A percentile compares a stretch with the other conserved stretches of the same genome.
phyloP scores from a whole-genome alignment of 148 eudicot genomes.

The Vaccinium myrtillus region DNA sequence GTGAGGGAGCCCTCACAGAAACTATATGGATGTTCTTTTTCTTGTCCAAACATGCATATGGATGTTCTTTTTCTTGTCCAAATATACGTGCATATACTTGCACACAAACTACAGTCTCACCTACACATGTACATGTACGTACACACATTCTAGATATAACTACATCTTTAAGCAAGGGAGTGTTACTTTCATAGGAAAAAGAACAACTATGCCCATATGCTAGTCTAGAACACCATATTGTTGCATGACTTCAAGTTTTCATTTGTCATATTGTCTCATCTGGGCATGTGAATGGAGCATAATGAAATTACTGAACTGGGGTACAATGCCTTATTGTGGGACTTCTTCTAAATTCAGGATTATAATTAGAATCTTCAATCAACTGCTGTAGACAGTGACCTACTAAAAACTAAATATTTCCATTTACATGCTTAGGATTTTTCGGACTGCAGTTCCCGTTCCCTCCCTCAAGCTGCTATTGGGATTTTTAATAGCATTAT shows the following conservation, averaged over 20 bases:
- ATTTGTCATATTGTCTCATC: background rate
- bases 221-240: background rate
- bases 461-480: slow-evolving; percentile 60
- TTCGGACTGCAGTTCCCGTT: slow-evolving; percentile 25
- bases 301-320: background rate
- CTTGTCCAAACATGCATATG: too few relatives aligned
- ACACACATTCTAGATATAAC: background rate
- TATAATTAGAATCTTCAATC: background rate
- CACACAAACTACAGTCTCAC: background rate
- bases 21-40: too few relatives aligned
- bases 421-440: slow-evolving; percentile 11
- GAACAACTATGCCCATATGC: background rate
- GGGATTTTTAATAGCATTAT: slow-evolving; percentile 56
- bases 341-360: background rate
- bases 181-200: background rate
- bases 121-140: background rate
- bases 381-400: background rate
- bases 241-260: background rate
- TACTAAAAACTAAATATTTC: slow-evolving; percentile 2
- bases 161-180: background rate
- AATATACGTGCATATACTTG: background rate
- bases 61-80: background rate
- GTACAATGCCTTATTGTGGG: background rate
- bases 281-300: background rate
- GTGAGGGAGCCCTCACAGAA: too few relatives aligned